A percentile compares a stretch with the other conserved stretches of the same genome.
Conservation (phyloP, 108 stramenopile genomes). For the Licmophora abbreviata region DNA sequence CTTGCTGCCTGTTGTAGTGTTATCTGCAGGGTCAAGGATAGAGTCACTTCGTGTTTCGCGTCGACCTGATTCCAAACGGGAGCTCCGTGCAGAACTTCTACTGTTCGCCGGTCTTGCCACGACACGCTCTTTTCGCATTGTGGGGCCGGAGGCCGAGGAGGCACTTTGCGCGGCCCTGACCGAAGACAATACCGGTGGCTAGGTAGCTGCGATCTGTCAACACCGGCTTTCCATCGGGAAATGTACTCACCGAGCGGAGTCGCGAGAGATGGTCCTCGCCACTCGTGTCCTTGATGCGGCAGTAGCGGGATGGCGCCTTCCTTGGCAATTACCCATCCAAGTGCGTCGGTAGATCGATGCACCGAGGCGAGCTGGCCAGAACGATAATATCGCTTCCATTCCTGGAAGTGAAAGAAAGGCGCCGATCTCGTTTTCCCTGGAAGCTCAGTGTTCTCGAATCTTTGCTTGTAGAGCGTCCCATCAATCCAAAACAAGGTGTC, state of each 20-base stretch:
- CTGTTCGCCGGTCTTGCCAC: slow-evolving; percentile 30
- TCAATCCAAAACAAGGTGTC: slow-evolving; percentile 69
- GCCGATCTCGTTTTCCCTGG: slow-evolving; percentile 47
- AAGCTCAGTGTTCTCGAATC: slow-evolving; percentile 32
- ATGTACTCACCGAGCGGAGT: slow-evolving; percentile 32
- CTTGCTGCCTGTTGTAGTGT: slow-evolving; percentile 36
- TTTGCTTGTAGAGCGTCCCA: slow-evolving; percentile 71
- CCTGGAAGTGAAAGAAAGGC: slow-evolving; percentile 90
- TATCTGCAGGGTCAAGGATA: slow-evolving; percentile 71
- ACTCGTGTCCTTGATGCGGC: slow-evolving; percentile 2
- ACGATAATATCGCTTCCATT: slow-evolving; percentile 84
- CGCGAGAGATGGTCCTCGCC: neutral
- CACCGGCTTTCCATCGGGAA: slow-evolving; percentile 24
- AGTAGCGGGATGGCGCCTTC: slow-evolving; percentile 65
- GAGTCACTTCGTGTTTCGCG: slow-evolving; percentile 51
- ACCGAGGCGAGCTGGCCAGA: slow-evolving; percentile 43
- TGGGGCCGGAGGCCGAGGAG: slow-evolving; percentile 16
- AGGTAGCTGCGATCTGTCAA: slow-evolving; percentile 32
- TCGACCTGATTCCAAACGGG: slow-evolving; percentile 43
- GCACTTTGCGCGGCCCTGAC: slow-evolving; percentile 16
- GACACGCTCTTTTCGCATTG: slow-evolving; percentile 30
- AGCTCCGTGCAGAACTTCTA: slow-evolving; percentile 30
- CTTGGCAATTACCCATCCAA: slow-evolving; percentile 42
- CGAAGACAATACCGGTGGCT: slow-evolving; percentile 30
- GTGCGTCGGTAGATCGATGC: slow-evolving; percentile 12